These are phyloP conservation scores for Penicillium sclerotiorum DNA, from an alignment of 2,329 filamentous ascomycete genomes.

Conservation along the genomic window DNA sequence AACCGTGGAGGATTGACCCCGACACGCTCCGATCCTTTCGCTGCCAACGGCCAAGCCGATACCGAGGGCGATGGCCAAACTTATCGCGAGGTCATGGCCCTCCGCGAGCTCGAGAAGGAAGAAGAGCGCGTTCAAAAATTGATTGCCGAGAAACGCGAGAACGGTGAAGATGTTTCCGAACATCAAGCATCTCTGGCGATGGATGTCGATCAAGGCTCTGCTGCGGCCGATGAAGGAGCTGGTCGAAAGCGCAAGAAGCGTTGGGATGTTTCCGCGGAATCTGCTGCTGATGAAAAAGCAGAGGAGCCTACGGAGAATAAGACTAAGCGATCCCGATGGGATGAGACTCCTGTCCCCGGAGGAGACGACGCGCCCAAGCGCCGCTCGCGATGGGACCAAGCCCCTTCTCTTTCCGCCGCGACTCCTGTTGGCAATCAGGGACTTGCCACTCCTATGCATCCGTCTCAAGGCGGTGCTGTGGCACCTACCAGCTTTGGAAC, in stretches of 20 bases:
- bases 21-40: conserved; percentile 82
- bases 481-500: conserved; percentile 69
- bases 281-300: conserved; percentile 51
- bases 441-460: conserved; percentile 77
- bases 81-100: conserved; percentile 89
- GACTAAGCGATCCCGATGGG: conserved; percentile 82
- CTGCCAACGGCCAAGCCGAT: conserved; percentile 70
- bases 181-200: conserved; percentile 75
- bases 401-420: conserved; percentile 66
- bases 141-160: conserved; percentile 74
- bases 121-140: conserved; percentile 81
- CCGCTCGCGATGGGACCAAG: conserved; percentile 90
- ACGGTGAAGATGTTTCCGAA: conserved; percentile 63
- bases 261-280: conserved; percentile 78
- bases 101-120: conserved; percentile 87
- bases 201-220: conserved; percentile 68
- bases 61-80: conserved; percentile 72
- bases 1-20: conserved; percentile 79
- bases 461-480: conserved; percentile 60
- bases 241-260: conserved; percentile 87
- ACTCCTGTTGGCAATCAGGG: conserved; percentile 74
- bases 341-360: conserved; percentile 70
- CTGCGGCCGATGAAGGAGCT: conserved; percentile 65
- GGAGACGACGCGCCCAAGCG: conserved; percentile 67
- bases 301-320: conserved; percentile 60